A percentile compares a stretch with the other conserved stretches of the same genome.
phyloP scores from a whole-genome alignment of 2,329 filamentous ascomycete genomes.

The Fusarium coffeatum region DNA sequence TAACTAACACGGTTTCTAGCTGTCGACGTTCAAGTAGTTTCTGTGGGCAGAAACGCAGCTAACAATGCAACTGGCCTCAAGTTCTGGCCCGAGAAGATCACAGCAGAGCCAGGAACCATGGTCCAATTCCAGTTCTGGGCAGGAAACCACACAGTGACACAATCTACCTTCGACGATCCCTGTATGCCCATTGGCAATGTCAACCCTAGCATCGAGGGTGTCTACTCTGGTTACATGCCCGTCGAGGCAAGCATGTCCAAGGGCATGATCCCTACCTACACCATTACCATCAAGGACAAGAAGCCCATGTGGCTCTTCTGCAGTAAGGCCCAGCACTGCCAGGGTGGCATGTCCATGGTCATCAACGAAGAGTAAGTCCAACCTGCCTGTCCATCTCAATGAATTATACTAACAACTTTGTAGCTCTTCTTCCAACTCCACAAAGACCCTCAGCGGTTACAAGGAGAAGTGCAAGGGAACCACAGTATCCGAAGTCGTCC shows the following conservation, averaged over 20 bases:
- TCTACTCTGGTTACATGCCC: slow-evolving; percentile 77
- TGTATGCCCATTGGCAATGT: slow-evolving; percentile 70
- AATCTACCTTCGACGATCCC: slow-evolving; percentile 78
- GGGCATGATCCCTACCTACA: slow-evolving; percentile 73
- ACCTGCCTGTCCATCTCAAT: not conserved
- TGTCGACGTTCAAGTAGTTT: slow-evolving; percentile 69
- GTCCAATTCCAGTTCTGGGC: slow-evolving; percentile 75
- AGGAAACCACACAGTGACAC: slow-evolving; percentile 82
- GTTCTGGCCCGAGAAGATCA: slow-evolving; percentile 75
- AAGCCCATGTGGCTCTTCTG: slow-evolving; percentile 85
- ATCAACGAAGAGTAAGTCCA: slow-evolving; percentile 76
- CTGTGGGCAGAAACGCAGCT: slow-evolving; percentile 66
- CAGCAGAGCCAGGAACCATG: slow-evolving; percentile 70
- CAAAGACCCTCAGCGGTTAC: slow-evolving; percentile 64
- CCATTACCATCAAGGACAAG: slow-evolving; percentile 74
- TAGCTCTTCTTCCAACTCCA: slow-evolving; percentile 63
- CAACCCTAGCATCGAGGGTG: slow-evolving; percentile 65
- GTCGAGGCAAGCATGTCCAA: slow-evolving; percentile 63
- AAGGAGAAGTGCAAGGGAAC: slow-evolving; percentile 52
- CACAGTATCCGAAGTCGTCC: slow-evolving; percentile 47
- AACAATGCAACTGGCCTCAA: slow-evolving; percentile 63
- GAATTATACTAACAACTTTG: slow-evolving; percentile 8
- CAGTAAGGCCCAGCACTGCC: slow-evolving; percentile 78
- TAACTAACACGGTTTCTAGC: slow-evolving; percentile 44
- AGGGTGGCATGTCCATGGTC: slow-evolving; percentile 79